Evolutionary conservation across 768 basidiomycete genomes (phyloP), one percentile per base, ranked within the genome.

Genomic region (Russula earlei): DNA sequence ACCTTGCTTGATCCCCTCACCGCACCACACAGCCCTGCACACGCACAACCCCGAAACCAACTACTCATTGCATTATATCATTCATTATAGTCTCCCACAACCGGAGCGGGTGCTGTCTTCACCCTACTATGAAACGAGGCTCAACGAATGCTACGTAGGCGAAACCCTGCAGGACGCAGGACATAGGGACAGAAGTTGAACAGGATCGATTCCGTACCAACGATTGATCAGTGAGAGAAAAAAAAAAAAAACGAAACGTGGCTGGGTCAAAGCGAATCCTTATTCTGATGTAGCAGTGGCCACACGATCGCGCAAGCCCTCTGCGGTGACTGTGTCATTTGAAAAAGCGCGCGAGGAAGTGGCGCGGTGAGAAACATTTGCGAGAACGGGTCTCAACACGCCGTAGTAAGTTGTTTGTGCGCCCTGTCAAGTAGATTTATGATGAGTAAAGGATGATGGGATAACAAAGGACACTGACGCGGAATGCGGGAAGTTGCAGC

Each of bases 401-500:
- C 76, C 75, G 65, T 77, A 70, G 74, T 96, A 95, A 38, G 88
- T 75, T 54, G 76, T 74, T 79, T 90, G 85, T 44, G 95, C 95
- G 62, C 95, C 95, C 85, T 95, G 57, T 48, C 60, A 33, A 14
- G 44, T 46, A 20, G 60, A 37, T 42, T 7, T 12, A 52, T 53
- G 46, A 19, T 37, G 27, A 51, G 53, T 49, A 10, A 38, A 22
- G 22, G 44, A 56, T 41, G 48, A 49, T n/a, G 33, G 2, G 15
- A 59, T 20, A 45, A 40, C 11, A 44, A 41, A 4, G 34, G 64
- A 29, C 49, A 82, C 88, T 69, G 73, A 91, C 89, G 68, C 84
- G 85, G 76, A 87, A 83, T 37, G 77, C 81, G 40, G 88, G 85
- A 54, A 91, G 82, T 75, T 92, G 89, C 67, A 95, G 82, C 89